A percentile compares a stretch with the other conserved stretches of the same genome.
These are phyloP conservation scores for Umbelopsis sp. DNA, from an alignment of 192 early-diverging fungal genomes.

Conservation along the genomic window DNA sequence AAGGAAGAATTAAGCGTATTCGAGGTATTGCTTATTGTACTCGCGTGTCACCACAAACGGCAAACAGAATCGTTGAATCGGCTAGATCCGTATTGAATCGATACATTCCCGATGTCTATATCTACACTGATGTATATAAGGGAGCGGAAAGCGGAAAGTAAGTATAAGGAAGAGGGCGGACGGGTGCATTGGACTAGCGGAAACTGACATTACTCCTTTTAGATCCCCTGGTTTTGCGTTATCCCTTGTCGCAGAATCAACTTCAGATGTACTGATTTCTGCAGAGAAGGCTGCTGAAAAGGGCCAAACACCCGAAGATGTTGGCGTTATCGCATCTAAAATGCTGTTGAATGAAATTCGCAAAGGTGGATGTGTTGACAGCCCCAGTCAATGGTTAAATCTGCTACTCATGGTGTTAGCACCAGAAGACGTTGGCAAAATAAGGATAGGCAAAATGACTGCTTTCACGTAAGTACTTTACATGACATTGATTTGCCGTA, in stretches of 20 bases:
- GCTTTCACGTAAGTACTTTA: constrained; percentile 74
- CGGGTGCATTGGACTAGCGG: neutral
- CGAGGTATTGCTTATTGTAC: constrained; percentile 92
- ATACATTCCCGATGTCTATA: constrained; percentile 96
- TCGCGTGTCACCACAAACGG: constrained; percentile 91
- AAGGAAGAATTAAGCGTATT: constrained; percentile 88
- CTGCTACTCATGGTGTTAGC: constrained; percentile 86
- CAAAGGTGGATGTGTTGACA: constrained; percentile 91
- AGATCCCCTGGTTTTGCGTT: constrained; percentile 91
- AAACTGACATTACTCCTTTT: constrained; percentile 1
- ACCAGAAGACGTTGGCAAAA: constrained; percentile 92
- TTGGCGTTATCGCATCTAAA: constrained; percentile 78
- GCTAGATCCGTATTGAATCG: constrained; percentile 85
- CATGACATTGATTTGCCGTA: neutral
- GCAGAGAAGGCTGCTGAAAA: constrained; percentile 83
- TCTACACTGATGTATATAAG: constrained; percentile 97
- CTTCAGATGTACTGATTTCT: constrained; percentile 78
- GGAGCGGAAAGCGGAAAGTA: constrained; percentile 88
- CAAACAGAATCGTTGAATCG: constrained; percentile 91
- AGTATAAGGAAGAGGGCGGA: constrained; percentile 14
- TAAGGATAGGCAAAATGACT: constrained; percentile 82
- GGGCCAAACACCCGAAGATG: constrained; percentile 88
- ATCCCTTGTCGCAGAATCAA: constrained; percentile 91
- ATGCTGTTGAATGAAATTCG: constrained; percentile 84
- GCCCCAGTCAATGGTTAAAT: constrained; percentile 83